These are phyloP conservation scores for Fraxinus ornus DNA, from an alignment of 305 asterid species.

Conservation along the genomic window DNA sequence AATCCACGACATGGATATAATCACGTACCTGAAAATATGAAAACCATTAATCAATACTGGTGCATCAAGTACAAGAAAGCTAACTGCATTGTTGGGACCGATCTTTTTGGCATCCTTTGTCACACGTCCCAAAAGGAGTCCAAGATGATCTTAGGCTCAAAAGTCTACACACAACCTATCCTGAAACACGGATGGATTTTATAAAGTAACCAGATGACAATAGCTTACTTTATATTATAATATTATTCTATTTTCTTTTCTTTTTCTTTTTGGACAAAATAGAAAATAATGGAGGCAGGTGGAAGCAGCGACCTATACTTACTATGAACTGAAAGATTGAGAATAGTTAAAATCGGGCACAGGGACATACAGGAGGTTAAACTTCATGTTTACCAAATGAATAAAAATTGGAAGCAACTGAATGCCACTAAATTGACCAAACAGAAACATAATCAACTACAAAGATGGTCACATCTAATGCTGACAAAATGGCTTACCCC, in stretches of 20 bases:
- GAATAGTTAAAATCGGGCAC: not conserved
- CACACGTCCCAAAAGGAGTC: not conserved
- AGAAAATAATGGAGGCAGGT: not conserved
- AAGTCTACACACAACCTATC: not conserved
- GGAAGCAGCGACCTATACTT: not conserved
- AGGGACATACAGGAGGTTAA: not conserved
- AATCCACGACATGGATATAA: constrained; percentile 70
- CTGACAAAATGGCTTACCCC: constrained; percentile 45
- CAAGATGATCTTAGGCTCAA: not conserved
- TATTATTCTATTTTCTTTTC: not conserved
- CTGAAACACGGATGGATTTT: not conserved
- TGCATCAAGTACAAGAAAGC: not conserved
- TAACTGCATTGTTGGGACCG: not conserved
- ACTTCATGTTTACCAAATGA: not conserved
- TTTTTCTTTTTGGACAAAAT: not conserved
- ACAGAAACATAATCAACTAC: not conserved
- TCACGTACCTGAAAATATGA: constrained; percentile 60
- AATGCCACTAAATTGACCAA: not conserved
- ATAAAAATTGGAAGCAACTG: not conserved
- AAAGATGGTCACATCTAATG: not conserved
- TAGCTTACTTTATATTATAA: not conserved
- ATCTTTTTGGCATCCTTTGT: not conserved
- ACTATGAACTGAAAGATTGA: not conserved
- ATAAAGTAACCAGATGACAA: not conserved
- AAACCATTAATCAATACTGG: not conserved